Percentiles rank a stretch among this genome's conserved stretches.
Evolutionary conservation across 192 early-diverging fungal genomes (phyloP).

Genomic region (Entophlyctis luteolus): DNA sequence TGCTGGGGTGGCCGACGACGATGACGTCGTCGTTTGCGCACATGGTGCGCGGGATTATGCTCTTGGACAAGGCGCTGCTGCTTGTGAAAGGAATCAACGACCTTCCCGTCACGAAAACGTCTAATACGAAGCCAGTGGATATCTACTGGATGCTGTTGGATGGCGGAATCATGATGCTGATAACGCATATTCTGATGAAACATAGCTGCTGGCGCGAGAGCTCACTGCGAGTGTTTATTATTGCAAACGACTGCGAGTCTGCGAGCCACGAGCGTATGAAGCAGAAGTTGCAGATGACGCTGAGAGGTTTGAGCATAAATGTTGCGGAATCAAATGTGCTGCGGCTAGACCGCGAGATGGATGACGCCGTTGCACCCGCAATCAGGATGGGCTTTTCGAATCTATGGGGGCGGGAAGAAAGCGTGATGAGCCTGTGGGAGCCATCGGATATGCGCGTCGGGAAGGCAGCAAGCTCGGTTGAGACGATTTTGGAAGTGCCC

Average conservation of each 20-base stretch:
- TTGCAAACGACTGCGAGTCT: neutral
- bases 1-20: constrained; percentile 23
- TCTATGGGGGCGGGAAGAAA: neutral
- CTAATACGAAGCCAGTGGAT: neutral
- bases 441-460: neutral
- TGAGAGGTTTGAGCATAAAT: constrained; percentile 10
- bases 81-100: constrained; percentile 19
- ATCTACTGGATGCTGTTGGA: constrained; percentile 12
- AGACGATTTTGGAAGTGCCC: neutral
- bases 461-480: neutral
- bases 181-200: constrained; percentile 25
- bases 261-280: constrained; percentile 18
- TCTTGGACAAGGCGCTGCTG: constrained; percentile 22
- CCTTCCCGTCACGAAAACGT: neutral
- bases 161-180: constrained; percentile 26
- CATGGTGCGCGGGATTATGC: neutral
- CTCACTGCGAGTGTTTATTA: constrained; percentile 20
- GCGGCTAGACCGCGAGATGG: neutral
- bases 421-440: neutral
- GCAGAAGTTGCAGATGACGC: neutral
- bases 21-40: constrained; percentile 6
- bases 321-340: constrained; percentile 15
- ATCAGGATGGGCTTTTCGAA: neutral
- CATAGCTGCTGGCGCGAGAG: constrained; percentile 14
- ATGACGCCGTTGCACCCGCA: neutral